A percentile compares a stretch with the other conserved stretches of the same genome.
phyloP scores from a whole-genome alignment of 2,329 filamentous ascomycete species.

The Epichloe sylvatica region DNA sequence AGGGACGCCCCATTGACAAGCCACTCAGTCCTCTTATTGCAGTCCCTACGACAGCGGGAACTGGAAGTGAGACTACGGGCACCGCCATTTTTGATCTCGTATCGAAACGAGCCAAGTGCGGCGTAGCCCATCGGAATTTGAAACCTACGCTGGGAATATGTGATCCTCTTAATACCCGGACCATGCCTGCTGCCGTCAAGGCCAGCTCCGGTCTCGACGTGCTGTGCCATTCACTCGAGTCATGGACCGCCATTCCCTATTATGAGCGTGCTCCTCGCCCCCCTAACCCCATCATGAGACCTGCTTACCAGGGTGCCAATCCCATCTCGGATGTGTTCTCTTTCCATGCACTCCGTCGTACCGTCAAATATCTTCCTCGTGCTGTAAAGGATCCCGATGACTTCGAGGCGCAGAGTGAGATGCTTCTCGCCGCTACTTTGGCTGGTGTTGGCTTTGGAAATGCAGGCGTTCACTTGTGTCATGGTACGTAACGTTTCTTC shows the following conservation, averaged over 20 bases:
- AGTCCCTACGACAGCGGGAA: constrained; percentile 71
- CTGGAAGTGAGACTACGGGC: constrained; percentile 86
- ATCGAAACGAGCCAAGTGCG: constrained; percentile 80
- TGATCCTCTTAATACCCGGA: constrained; percentile 76
- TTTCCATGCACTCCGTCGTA: constrained; percentile 66
- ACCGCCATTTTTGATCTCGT: constrained; percentile 97
- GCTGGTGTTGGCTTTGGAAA: constrained; percentile 96
- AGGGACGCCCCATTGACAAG: constrained; percentile 61
- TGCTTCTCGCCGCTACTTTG: constrained; percentile 87
- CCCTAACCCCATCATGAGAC: constrained; percentile 81
- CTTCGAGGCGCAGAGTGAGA: constrained; percentile 81
- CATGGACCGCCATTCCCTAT: constrained; percentile 95
- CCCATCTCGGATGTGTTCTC: constrained; percentile 97
- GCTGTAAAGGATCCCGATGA: constrained; percentile 82
- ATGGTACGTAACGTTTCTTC: constrained; percentile 28
- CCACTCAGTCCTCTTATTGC: constrained; percentile 65
- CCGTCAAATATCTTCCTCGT: constrained; percentile 83
- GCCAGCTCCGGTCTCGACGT: constrained; percentile 87
- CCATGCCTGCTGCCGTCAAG: constrained; percentile 91
- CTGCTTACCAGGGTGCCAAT: constrained; percentile 93
- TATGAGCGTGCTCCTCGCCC: constrained; percentile 73
- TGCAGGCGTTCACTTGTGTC: constrained; percentile 74
- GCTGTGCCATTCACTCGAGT: constrained; percentile 87
- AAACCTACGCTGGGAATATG: constrained; percentile 90
- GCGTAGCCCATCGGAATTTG: constrained; percentile 85